Base-by-base conservation (phyloP, 83 land plant species). In the Picea abies region DNA sequence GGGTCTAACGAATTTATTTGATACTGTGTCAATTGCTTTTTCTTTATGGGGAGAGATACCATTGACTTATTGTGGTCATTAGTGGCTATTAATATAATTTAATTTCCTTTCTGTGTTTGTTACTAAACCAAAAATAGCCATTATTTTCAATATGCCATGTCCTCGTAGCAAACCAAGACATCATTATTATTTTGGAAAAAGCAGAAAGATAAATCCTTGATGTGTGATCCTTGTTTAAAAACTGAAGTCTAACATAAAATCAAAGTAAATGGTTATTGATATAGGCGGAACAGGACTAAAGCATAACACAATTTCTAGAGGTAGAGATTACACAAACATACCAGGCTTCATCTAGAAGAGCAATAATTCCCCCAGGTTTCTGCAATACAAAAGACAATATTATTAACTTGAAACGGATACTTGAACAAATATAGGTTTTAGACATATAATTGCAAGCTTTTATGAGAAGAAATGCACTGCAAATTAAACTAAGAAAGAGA, bases 311-410 rank as follows among this genome's bases (percentile, higher is more conserved):
- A 11, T 47, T 19, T 41, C n/a, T 39, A 29, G 56, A 37, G 25
- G n/a, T 4, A 22, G 52, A 26, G 35, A 7, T 63, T 5, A 25
- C 49, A 77, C 15, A 78, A 32, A 3, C 81, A 29, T 90, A 96
- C 99, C 99, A 98, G 76, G 99, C 98, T 93, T 98, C 99, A 85
- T 98, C 97, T 37, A 98, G 92, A 60, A 98, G 97, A 78, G 99
- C 96, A 84, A 96, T 84, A 65, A 98, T 93, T 39, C 99, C 99
- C 62, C 97, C 89, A 12, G 98, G 97, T 93, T 93, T 98, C 99
- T 98, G 94, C 81, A 80, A 81, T 58, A 26, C 60, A 76, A 77
- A 77, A 52, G 4, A 85, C 11, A 62, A 63, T 26, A 19, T 10
- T 9, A 79, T 79, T 58, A 79, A 29, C n/a, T 37, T 29, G 32